Evolutionary conservation across 2,329 filamentous ascomycete genomes (phyloP).

Genomic region (Dryadomyces quercus-mongolicae): DNA sequence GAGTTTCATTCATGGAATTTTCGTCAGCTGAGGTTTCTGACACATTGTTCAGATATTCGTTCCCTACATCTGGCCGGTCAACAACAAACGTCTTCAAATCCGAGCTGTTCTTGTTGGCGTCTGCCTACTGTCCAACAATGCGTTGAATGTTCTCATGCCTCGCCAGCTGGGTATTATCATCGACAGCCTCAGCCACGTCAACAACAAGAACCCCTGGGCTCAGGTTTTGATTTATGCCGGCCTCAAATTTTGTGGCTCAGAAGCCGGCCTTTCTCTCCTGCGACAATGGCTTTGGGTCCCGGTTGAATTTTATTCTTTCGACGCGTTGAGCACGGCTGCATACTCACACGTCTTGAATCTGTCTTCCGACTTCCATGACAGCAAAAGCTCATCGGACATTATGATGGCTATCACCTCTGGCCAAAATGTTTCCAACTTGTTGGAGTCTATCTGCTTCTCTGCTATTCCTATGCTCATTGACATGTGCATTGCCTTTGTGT

Average conservation of each 20-base stretch:
- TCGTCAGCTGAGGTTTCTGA: background rate
- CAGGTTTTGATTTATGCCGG: constrained; percentile 39
- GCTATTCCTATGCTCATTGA: constrained; percentile 49
- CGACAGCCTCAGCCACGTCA: constrained; percentile 46
- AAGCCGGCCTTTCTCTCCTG: constrained; percentile 40
- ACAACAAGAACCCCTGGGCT: constrained; percentile 36
- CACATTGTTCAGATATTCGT: constrained; percentile 47
- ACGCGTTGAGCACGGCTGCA: constrained; percentile 39
- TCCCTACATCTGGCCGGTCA: constrained; percentile 66
- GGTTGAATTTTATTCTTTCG: constrained; percentile 43
- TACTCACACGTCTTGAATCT: constrained; percentile 49
- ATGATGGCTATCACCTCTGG: constrained; percentile 44
- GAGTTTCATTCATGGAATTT: constrained; percentile 10
- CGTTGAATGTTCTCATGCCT: constrained; percentile 66
- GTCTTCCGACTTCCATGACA: constrained; percentile 49
- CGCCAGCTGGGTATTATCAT: constrained; percentile 70
- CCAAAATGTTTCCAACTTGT: constrained; percentile 38
- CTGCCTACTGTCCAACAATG: constrained; percentile 58
- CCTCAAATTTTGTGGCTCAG: constrained; percentile 39
- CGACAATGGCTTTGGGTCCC: constrained; percentile 45
- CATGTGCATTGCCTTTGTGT: constrained; percentile 44
- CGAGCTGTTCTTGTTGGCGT: constrained; percentile 54
- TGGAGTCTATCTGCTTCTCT: constrained; percentile 46
- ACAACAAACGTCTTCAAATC: constrained; percentile 53
- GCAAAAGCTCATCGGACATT: constrained; percentile 46